Conservation (phyloP, 495 filamentous ascomycete species). For the Evernia prunastri region DNA sequence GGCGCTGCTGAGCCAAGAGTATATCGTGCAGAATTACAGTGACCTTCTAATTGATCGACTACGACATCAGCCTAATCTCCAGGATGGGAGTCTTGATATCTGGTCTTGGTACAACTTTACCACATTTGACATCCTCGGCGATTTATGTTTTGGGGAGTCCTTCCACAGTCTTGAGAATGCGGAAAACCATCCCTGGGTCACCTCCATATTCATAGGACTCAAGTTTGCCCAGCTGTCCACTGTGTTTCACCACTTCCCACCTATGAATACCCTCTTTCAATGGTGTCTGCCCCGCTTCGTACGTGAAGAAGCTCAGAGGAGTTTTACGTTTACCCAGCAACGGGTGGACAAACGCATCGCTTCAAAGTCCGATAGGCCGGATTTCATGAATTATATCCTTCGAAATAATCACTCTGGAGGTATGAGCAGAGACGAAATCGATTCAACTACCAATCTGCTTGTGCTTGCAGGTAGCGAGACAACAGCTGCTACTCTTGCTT, state of each 20-base stretch:
- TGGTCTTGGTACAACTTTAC: constrained; percentile 52
- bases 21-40: constrained; percentile 38
- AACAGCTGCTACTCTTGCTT: constrained; percentile 44
- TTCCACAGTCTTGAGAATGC: constrained; percentile 48
- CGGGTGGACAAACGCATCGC: constrained; percentile 29
- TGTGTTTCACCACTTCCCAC: constrained; percentile 16
- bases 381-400: constrained; percentile 35
- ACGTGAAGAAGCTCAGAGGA: background rate
- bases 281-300: constrained; percentile 4
- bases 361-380: constrained; percentile 28
- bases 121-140: constrained; percentile 57
- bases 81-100: constrained; percentile 36
- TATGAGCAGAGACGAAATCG: constrained; percentile 36
- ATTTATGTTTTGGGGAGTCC: constrained; percentile 53
- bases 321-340: constrained; percentile 9
- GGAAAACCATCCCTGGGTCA: constrained; percentile 50
- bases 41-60: constrained; percentile 43
- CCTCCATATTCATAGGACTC: constrained; percentile 38
- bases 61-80: constrained; percentile 27
- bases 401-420: constrained; percentile 27
- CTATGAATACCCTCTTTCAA: constrained; percentile 6
- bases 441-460: constrained; percentile 38
- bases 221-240: constrained; percentile 26
- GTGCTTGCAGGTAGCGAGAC: constrained; percentile 54
- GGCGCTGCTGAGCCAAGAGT: constrained; percentile 38